phyloP scores from a whole-genome alignment of 768 basidiomycete genomes.

The Suillus subalutaceus region DNA sequence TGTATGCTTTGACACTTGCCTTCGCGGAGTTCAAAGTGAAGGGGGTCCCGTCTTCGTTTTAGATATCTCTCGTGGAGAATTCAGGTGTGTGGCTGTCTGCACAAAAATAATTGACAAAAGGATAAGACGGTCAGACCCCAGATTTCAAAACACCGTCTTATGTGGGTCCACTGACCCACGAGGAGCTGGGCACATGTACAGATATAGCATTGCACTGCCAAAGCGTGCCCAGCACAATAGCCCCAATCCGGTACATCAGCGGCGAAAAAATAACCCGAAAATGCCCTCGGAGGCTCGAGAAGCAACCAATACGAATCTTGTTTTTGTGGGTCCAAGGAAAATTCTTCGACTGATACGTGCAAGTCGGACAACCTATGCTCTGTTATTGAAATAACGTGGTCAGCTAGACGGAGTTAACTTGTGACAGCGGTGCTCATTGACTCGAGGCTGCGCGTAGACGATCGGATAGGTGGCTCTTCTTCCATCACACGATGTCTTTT shows the following conservation, averaged over 20 bases:
- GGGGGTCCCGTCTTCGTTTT: neutral
- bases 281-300: neutral
- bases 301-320: neutral
- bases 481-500: neutral
- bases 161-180: slow-evolving; percentile 6
- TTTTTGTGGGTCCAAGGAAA: neutral
- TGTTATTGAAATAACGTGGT: neutral
- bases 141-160: neutral
- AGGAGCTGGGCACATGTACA: neutral
- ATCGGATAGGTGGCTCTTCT: neutral
- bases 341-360: neutral
- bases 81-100: neutral
- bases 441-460: neutral
- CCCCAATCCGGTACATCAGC: neutral
- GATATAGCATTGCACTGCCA: neutral
- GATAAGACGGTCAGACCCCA: neutral
- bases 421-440: neutral
- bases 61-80: neutral
- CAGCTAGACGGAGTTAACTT: slow-evolving; percentile 1
- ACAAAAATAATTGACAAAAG: neutral
- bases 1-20: neutral
- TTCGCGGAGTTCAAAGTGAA: neutral
- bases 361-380: neutral
- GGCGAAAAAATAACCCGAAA: neutral
- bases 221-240: slow-evolving; percentile 1